Conservation (phyloP, 345 rosid species). For the Sonneratia alba region DNA sequence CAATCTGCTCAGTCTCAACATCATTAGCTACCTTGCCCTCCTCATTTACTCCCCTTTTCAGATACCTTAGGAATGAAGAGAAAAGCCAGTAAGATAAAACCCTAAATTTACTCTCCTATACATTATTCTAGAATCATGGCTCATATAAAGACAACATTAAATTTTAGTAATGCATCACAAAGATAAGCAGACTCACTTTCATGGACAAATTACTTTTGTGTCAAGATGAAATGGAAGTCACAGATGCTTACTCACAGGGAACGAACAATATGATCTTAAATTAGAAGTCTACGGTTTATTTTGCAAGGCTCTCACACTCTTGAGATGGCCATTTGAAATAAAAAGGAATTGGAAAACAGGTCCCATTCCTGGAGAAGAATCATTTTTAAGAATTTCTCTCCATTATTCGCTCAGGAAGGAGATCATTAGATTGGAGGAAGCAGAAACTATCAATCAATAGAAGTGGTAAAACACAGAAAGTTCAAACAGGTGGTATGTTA, state of each 20-base stretch:
- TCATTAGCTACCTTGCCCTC: constrained; percentile 95
- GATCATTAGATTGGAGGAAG: no score
- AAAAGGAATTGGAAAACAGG: background rate
- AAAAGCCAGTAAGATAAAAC: background rate
- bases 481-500: no score
- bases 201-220: background rate
- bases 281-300: no score
- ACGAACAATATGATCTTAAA: background rate
- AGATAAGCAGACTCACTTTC: background rate
- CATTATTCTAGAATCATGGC: background rate
- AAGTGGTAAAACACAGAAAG: no score
- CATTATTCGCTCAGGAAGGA: no score
- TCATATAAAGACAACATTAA: background rate
- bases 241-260: background rate
- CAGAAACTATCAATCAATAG: no score
- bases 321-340: background rate
- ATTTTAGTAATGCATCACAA: background rate
- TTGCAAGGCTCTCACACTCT: no score
- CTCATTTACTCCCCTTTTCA: constrained; percentile 96
- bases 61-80: constrained; percentile 44
- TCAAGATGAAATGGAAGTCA: background rate
- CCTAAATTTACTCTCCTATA: background rate
- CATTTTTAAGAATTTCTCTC: no score
- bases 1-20: constrained; percentile 98
- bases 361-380: background rate